Evolutionary conservation across 2,329 filamentous ascomycete genomes (phyloP), one percentile per base, ranked within the genome.

Genomic region (Colletotrichum sp.): DNA sequence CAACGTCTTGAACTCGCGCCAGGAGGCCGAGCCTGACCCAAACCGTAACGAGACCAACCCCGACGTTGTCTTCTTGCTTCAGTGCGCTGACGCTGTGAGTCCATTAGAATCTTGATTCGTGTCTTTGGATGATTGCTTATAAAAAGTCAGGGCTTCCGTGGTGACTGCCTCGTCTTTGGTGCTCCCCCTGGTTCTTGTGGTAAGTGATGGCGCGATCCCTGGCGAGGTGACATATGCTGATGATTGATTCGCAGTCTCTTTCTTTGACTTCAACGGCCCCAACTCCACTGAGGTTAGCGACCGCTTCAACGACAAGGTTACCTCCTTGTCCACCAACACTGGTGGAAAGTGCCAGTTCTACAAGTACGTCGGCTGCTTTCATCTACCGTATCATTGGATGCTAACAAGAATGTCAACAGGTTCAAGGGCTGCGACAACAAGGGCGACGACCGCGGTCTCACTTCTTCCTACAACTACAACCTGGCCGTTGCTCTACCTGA

Each of bases 361-460:
- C 59, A 69, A 69, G 73, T 76, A 72, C 2, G 72, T 60, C 18
- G 44, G 21, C 13, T 4, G 18, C 24, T 26, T 5, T 26, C 6
- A 26, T 26, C n/a, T n/a, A n/a, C n/a, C n/a, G n/a, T n/a, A 26
- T 7, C 9, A 10, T 16, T 6, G 21, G 3, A 36, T 30, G 28
- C 52, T 69, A 28, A 69, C 52, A 52, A 13, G 5, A 15, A 10
- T 32, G 30, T 21, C 5, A 49, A 49, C 55, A 70, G 73, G 57
- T 73, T 36, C 70, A 16, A 60, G 34, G 64, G 64, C 44, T 76
- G 73, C 73, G 15, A 76, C 70, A 32, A 73, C 73, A 76, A 76
- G 73, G 70, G 70, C 18, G 70, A 76, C 26, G 73, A 76, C 73
- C 69, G 70, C n/a, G 73, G 73, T 6, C 70, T 76, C 44, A 69